Conservation (phyloP, 2,329 filamentous ascomycete species). For the Phialophora expanda region DNA sequence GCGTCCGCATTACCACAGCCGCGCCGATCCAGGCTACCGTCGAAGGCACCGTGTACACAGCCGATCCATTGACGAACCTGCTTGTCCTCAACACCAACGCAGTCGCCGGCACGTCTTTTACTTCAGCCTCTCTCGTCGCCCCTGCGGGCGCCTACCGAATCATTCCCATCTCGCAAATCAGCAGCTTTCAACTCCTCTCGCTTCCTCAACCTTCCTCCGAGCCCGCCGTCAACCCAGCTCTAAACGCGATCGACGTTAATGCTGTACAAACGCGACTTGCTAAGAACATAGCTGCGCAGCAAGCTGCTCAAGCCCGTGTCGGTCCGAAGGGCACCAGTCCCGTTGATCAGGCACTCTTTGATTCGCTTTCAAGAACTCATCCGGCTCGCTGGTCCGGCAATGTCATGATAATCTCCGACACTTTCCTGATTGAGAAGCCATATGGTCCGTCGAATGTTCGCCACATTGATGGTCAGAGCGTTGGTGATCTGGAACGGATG, state of each 20-base stretch:
- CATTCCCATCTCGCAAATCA: slow-evolving; percentile 64
- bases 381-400: slow-evolving; percentile 65
- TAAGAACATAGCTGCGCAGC: slow-evolving; percentile 60
- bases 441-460: slow-evolving; percentile 63
- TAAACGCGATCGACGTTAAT: slow-evolving; percentile 59
- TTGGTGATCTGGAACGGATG: slow-evolving; percentile 50
- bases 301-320: slow-evolving; percentile 62
- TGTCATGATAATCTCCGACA: slow-evolving; percentile 65
- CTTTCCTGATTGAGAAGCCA: slow-evolving; percentile 63
- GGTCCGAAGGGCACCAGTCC: slow-evolving; percentile 64
- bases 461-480: slow-evolving; percentile 48
- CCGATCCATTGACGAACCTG: slow-evolving; percentile 64
- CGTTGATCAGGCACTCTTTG: slow-evolving; percentile 68
- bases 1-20: slow-evolving; percentile 64
- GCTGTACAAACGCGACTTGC: slow-evolving; percentile 62
- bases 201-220: slow-evolving; percentile 46
- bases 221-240: slow-evolving; percentile 53
- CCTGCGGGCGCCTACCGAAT: slow-evolving; percentile 64
- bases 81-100: slow-evolving; percentile 64
- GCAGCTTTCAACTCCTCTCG: slow-evolving; percentile 61
- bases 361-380: slow-evolving; percentile 65
- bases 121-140: slow-evolving; percentile 43
- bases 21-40: slow-evolving; percentile 57
- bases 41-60: slow-evolving; percentile 68
- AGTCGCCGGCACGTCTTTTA: slow-evolving; percentile 45